These are phyloP conservation scores for Trichoderma asperelloides DNA, from an alignment of 495 filamentous ascomycete species.

Conservation along the genomic window DNA sequence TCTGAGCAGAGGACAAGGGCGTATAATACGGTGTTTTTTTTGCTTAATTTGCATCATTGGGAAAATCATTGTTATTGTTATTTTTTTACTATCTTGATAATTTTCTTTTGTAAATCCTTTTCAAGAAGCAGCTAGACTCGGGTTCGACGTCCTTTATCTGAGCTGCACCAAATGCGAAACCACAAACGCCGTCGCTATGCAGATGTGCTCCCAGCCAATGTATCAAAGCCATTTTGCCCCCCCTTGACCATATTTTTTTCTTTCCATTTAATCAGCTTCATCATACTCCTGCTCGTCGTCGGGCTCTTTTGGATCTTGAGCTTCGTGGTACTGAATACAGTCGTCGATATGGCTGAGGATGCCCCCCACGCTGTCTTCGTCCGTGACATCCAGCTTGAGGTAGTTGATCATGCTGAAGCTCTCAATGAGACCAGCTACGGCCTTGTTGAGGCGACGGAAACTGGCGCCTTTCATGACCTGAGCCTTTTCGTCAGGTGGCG, in stretches of 20 bases:
- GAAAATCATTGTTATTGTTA: not conserved
- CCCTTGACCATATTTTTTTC: not conserved
- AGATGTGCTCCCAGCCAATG: conserved; percentile 10
- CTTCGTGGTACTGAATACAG: conserved; percentile 90
- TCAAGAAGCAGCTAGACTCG: not conserved
- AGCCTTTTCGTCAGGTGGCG: conserved; percentile 50
- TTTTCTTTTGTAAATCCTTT: not conserved
- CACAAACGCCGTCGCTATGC: conserved; percentile 25
- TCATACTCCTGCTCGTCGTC: conserved; percentile 61
- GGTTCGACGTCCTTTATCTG: not conserved
- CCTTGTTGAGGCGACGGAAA: conserved; percentile 70
- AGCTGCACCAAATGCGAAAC: not conserved
- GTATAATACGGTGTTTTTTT: not conserved
- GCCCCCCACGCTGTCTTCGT: conserved; percentile 85
- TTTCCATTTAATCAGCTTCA: conserved; percentile 39
- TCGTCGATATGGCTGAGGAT: conserved; percentile 98
- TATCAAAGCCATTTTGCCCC: not conserved
- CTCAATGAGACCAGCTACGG: conserved; percentile 84
- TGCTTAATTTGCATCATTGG: not conserved
- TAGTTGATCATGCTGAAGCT: conserved; percentile 98
- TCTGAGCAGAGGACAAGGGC: too few species aligned
- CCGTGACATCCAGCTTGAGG: conserved; percentile 76
- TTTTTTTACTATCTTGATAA: not conserved
- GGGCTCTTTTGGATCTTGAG: conserved; percentile 86
- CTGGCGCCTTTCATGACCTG: conserved; percentile 69